Evolutionary conservation across 768 basidiomycete genomes (phyloP).

Genomic region (Neoboletus magnificus): DNA sequence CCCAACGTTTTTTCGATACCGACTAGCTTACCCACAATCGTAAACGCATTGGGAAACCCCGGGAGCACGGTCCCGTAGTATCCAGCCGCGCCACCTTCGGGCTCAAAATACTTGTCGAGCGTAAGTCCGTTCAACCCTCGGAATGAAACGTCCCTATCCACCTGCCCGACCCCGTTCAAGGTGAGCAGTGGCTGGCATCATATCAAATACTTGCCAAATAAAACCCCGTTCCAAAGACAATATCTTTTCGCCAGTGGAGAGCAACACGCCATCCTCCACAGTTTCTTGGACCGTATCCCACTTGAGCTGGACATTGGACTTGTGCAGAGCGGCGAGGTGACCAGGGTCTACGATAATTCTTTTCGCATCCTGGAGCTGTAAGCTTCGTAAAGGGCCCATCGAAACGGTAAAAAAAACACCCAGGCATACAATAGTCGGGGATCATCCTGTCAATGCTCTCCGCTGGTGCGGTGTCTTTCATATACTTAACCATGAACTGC

Average conservation of each 20-base stretch:
- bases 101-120: neutral
- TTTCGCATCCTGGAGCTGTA: slow-evolving; percentile 55
- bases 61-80: slow-evolving; percentile 54
- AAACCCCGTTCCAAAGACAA: slow-evolving; percentile 5
- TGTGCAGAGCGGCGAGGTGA: slow-evolving; percentile 46
- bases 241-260: neutral
- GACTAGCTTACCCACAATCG: neutral
- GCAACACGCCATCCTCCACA: neutral
- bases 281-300: slow-evolving; percentile 15
- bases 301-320: slow-evolving; percentile 48
- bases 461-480: neutral
- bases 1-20: neutral
- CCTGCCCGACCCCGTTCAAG: neutral
- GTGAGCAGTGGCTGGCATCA: neutral
- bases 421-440: slow-evolving; percentile 1
- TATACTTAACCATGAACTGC: neutral
- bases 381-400: neutral
- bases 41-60: slow-evolving; percentile 15
- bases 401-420: neutral
- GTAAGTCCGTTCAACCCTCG: neutral
- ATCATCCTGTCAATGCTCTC: neutral
- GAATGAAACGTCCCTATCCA: neutral
- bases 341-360: slow-evolving; percentile 48
- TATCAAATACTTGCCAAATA: neutral
- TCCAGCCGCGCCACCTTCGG: slow-evolving; percentile 11